Evolutionary conservation across 2,329 filamentous ascomycete genomes (phyloP).

Genomic region (Fusarium sp.): DNA sequence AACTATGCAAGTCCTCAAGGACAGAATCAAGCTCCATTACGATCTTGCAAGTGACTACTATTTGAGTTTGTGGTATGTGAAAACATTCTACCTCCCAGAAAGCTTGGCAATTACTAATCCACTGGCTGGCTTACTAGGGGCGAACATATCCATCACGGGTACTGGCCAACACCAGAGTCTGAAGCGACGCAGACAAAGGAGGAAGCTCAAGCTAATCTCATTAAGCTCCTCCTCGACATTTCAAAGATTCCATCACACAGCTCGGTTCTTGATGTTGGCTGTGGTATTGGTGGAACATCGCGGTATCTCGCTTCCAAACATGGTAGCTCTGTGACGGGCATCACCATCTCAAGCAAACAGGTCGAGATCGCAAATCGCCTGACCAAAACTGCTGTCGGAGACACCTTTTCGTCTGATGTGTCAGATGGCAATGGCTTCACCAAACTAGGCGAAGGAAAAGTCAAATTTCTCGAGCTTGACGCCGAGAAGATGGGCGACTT

Average conservation of each 20-base stretch:
- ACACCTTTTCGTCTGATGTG: slow-evolving; percentile 33
- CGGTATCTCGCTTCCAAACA: slow-evolving; percentile 63
- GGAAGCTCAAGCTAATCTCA: slow-evolving; percentile 65
- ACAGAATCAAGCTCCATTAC: slow-evolving; percentile 68
- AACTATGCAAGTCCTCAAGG: slow-evolving; percentile 62
- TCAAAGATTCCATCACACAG: slow-evolving; percentile 44
- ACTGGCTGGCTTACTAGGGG: slow-evolving; percentile 54
- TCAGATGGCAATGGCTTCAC: slow-evolving; percentile 48
- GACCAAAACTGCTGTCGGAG: slow-evolving; percentile 45
- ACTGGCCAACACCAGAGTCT: slow-evolving; percentile 60
- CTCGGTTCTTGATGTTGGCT: slow-evolving; percentile 66
- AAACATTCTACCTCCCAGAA: background rate
- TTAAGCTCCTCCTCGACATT: slow-evolving; percentile 59
- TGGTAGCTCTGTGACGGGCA: slow-evolving; percentile 64
- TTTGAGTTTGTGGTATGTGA: slow-evolving; percentile 63
- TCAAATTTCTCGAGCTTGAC: slow-evolving; percentile 67
- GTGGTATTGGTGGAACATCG: slow-evolving; percentile 68
- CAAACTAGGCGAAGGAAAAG: slow-evolving; percentile 55
- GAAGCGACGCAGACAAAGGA: slow-evolving; percentile 64
- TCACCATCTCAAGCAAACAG: slow-evolving; percentile 68
- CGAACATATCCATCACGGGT: slow-evolving; percentile 71
- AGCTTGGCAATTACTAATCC: background rate
- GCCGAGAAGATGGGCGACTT: slow-evolving; percentile 67
- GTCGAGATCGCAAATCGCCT: slow-evolving; percentile 66
- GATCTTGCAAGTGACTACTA: slow-evolving; percentile 71